Evolutionary conservation across 148 eudicot genomes (phyloP), one percentile per base, ranked within the genome.

Genomic region (Salicornia ramosissima): DNA sequence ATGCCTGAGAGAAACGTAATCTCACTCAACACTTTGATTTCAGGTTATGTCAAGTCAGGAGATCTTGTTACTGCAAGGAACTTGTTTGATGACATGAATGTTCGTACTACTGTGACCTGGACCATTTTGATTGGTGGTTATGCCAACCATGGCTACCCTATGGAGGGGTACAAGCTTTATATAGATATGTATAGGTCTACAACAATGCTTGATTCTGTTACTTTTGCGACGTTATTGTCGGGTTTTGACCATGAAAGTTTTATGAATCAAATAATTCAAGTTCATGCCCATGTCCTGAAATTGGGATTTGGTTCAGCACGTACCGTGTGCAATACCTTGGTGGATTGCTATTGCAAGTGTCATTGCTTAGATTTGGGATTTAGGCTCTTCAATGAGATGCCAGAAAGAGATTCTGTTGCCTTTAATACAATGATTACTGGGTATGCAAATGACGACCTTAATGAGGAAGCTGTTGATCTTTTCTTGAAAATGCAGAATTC

Each of bases 51-150:
- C 5, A 88, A 83, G 57, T 82, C 79, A 2, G 87, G 91, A 55
- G 63, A 86, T 65, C 73, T 90, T 64, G 15, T 60, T 47, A 70
- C 42, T 58, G 96, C 93, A 8, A 82, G 78, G 69, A 66, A 84
- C 47, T 59, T 90, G 65, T 90, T 90, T 72, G 87, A 88, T 50
- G 33, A 43, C 12, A 79, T 84, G 85, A 18, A 21, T 64, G 69
- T 53, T 45, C 75, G 83, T 26, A 81, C 80, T 1, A 80, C 69
- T 0, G 90, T 88, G 49, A 81, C 90, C 0, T 90, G 96, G 93
- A 90, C 96, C 12, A 83, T 88, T 64, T 49, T 90, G 69, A 90
- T 90, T 49, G 93, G 96, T 40, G 96, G 84, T 11, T 88, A 88
- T 65, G 79, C 83, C 18, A 82, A 73, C 11, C 52, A 59, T 39